Evolutionary conservation across 306 rosid species (phyloP).

Genomic region (Lagenaria siceraria): DNA sequence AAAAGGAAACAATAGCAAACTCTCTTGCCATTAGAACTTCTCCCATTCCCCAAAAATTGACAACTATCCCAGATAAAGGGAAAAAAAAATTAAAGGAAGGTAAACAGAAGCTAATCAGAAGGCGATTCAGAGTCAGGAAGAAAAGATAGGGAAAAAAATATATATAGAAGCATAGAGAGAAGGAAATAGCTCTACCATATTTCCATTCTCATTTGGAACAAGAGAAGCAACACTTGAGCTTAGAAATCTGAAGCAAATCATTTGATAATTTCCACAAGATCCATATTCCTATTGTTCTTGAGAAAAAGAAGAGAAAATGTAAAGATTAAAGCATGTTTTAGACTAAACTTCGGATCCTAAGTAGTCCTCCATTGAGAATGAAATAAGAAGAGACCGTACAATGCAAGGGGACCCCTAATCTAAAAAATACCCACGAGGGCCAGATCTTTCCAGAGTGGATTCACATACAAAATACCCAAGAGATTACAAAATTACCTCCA

Average conservation of each 20-base stretch:
- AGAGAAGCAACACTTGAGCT: not conserved
- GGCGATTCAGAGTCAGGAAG: not conserved
- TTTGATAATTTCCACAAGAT: not conserved
- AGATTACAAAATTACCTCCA: not conserved
- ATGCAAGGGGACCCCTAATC: constrained; percentile 2
- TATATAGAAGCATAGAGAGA: not conserved
- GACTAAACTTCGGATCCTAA: not conserved
- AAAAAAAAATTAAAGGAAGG: not conserved
- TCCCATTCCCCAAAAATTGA: not conserved
- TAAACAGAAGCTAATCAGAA: not conserved
- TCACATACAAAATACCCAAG: not conserved
- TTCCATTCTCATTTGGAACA: not conserved
- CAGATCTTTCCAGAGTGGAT: constrained; percentile 5
- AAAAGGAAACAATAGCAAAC: not conserved
- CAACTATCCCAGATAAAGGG: not conserved
- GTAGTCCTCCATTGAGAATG: not conserved
- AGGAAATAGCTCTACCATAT: not conserved
- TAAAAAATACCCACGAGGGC: not conserved
- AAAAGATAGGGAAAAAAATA: not conserved
- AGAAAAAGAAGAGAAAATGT: not conserved
- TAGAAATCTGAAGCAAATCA: not conserved
- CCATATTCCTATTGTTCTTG: not conserved
- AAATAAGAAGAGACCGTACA: not conserved
- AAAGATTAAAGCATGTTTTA: not conserved
- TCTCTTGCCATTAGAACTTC: not conserved